Conservation (phyloP, 768 basidiomycete species). For the Psilocybe azurescens region DNA sequence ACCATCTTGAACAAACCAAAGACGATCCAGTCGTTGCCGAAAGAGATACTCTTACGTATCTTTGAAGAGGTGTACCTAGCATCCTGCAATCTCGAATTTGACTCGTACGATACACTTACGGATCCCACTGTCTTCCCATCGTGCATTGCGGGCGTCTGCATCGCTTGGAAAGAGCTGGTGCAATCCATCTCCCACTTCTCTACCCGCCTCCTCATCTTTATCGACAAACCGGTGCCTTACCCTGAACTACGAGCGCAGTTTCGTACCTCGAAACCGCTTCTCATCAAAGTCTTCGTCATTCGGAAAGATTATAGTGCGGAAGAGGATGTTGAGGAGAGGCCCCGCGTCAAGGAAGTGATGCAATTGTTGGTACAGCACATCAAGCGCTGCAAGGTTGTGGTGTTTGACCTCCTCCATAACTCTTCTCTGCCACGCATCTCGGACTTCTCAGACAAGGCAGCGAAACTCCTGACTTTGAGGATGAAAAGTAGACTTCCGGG, state of each 20-base stretch:
- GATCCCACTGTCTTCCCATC: conserved; percentile 18
- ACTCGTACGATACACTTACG: conserved; percentile 1
- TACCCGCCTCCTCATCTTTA: conserved; percentile 15
- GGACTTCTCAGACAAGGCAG: conserved; percentile 15
- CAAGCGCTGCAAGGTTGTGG: conserved; percentile 18
- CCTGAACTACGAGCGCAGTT: conserved; percentile 9
- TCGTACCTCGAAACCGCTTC: conserved; percentile 1
- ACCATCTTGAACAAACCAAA: neutral
- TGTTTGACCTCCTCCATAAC: conserved; percentile 20
- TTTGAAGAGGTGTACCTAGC: conserved; percentile 18
- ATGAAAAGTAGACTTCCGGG: conserved; percentile 12
- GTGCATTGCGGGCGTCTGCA: conserved; percentile 17
- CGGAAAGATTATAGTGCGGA: conserved; percentile 11
- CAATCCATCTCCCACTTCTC: conserved; percentile 13
- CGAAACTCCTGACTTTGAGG: conserved; percentile 16
- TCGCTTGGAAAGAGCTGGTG: conserved; percentile 14
- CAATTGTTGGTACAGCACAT: conserved; percentile 13
- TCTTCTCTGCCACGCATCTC: conserved; percentile 19
- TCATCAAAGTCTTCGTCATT: conserved; percentile 20
- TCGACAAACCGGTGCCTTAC: conserved; percentile 13
- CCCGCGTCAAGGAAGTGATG: conserved; percentile 5
- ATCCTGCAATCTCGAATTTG: conserved; percentile 12
- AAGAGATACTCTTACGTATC: conserved; percentile 16
- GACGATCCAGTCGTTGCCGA: conserved; percentile 14
- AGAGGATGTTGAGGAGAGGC: conserved; percentile 13